Evolutionary conservation across 495 filamentous ascomycete species (phyloP).

Genomic region (Polyplosphaeria fusca): DNA sequence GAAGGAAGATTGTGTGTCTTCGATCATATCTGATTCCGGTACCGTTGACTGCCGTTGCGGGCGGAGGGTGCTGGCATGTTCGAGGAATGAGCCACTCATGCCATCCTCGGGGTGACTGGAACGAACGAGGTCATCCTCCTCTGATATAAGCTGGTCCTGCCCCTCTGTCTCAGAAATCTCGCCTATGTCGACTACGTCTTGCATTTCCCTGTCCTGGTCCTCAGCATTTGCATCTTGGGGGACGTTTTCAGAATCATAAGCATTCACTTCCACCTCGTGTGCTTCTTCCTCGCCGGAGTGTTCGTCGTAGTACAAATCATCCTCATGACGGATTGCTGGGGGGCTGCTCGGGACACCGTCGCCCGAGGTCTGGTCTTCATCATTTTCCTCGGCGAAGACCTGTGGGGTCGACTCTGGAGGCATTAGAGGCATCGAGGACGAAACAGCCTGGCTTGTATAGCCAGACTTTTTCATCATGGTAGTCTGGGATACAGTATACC

Average conservation of each 20-base stretch:
- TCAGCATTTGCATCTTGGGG: no score
- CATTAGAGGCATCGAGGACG: slow-evolving; percentile 25
- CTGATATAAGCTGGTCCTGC: background rate
- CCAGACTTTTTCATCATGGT: slow-evolving; percentile 12
- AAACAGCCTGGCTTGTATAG: slow-evolving; percentile 19
- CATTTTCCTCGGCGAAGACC: background rate
- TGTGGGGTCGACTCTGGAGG: slow-evolving; percentile 10
- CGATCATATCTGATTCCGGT: slow-evolving; percentile 24
- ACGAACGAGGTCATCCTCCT: slow-evolving; percentile 8
- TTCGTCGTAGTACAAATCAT: slow-evolving; percentile 15
- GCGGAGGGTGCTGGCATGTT: background rate
- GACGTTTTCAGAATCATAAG: background rate
- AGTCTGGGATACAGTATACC: slow-evolving; percentile 32
- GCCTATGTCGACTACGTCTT: no score
- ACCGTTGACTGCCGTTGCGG: slow-evolving; percentile 19
- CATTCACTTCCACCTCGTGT: background rate
- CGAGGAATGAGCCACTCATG: background rate
- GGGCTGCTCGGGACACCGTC: slow-evolving; percentile 32
- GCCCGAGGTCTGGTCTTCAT: background rate
- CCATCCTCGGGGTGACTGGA: slow-evolving; percentile 9
- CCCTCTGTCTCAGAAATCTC: no score
- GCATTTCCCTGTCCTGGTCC: no score
- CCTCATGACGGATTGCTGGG: slow-evolving; percentile 10
- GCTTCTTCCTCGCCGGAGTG: slow-evolving; percentile 7
- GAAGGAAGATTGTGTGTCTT: slow-evolving; percentile 19